Evolutionary conservation across 2,329 filamentous ascomycete genomes (phyloP).

Genomic region (Blastomyces emzantsi): DNA sequence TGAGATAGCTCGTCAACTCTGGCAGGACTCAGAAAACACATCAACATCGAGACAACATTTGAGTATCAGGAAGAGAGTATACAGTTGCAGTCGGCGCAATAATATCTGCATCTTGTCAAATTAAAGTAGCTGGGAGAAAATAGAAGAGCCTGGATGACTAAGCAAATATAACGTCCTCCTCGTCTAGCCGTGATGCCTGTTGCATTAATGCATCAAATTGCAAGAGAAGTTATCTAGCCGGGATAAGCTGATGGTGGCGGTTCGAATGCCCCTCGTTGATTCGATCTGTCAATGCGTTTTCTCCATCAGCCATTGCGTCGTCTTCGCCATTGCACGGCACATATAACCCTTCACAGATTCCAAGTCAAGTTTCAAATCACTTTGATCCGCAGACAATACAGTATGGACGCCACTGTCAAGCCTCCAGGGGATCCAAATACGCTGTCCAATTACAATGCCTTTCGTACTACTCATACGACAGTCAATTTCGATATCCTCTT

Average conservation of each 20-base stretch:
- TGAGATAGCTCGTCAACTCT: too few relatives aligned
- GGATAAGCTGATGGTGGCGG: neutral
- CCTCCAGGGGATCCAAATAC: conserved; percentile 73
- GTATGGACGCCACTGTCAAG: conserved; percentile 33
- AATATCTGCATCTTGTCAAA: too few relatives aligned
- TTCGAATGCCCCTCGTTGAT: neutral
- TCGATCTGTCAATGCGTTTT: neutral
- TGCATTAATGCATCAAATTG: too few relatives aligned
- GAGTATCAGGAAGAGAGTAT: too few relatives aligned
- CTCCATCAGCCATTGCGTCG: neutral
- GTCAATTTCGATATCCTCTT: conserved; percentile 80
- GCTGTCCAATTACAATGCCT: conserved; percentile 81
- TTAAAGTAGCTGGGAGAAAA: too few relatives aligned
- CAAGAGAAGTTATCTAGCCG: too few relatives aligned
- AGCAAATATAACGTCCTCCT: too few relatives aligned
- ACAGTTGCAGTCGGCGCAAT: too few relatives aligned
- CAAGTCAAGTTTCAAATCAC: neutral
- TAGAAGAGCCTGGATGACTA: too few relatives aligned
- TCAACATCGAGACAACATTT: too few relatives aligned
- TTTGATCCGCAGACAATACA: neutral
- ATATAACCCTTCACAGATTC: neutral
- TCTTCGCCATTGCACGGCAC: neutral
- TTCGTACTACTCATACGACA: conserved; percentile 73
- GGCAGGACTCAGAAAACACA: too few relatives aligned
- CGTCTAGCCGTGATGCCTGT: too few relatives aligned